Base-by-base conservation (phyloP, 2,329 filamentous ascomycete genomes). In the Exophiala sideris region DNA sequence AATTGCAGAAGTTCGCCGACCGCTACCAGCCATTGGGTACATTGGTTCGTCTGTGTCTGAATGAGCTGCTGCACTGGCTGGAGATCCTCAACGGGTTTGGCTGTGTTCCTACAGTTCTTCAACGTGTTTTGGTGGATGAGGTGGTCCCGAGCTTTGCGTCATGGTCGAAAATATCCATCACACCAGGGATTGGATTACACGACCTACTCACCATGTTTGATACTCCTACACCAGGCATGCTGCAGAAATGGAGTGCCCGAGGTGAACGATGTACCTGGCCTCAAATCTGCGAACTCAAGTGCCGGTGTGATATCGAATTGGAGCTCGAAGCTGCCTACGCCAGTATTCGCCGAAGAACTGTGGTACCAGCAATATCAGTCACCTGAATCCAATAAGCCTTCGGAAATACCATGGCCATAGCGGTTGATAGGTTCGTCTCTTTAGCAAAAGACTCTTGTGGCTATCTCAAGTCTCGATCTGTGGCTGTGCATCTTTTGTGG, bases 261-360 rank as follows among this genome's bases (percentile, higher is more conserved):
- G 92, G 92, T 1, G 92, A 97, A 71, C 76, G 85, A 58, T 91
- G 88, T 61, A 90, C 96, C 0, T 97, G 92, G 91, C 92, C 91
- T 0, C 89, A 90, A 2, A 83, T 96, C 2, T 85, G 85, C 32
- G 89, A 91, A 11, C 72, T 97, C 57, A 86, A 87, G 63, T 85
- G 95, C 5, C 77, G 92, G 5, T 94, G 89, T 69, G 87, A 86
- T 3, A 81, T 97, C 6, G 92, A 97, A 70, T 86, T 91, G 51
- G 91, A 95, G 67, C 76, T 97, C 9, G 91, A 96, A 68, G 77
- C 85, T 44, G 88, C 89, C 0, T 96, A 95, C 69, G 88, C 95
- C 70, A 76, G 87, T 53, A 87, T 92, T 0, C 77, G 89, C 56
- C 80, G 67, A 21, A 65, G 70, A 36, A 63, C 47, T 38, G 34